Percentiles rank a stretch among this genome's conserved stretches.
Evolutionary conservation across 2,329 filamentous ascomycete genomes (phyloP).

Genomic region (Arthrobotrys pseudoclavata): DNA sequence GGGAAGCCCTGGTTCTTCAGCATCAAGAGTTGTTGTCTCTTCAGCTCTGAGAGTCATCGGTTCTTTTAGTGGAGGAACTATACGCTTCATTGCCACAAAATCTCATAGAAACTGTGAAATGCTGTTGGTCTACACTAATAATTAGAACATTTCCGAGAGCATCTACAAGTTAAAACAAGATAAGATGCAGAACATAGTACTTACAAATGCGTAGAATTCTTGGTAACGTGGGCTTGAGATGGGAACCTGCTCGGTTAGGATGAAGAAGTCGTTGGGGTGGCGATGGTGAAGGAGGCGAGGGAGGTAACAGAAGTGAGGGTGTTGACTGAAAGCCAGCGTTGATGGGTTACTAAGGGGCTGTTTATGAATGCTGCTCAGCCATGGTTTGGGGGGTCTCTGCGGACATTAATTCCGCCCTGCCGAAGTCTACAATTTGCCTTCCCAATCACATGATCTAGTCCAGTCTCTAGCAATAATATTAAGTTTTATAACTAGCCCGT

Average conservation of each 20-base stretch:
- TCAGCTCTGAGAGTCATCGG: too few relatives aligned
- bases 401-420: neutral
- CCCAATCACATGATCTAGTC: constrained; percentile 13
- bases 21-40: too few relatives aligned
- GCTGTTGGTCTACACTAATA: neutral
- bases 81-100: too few relatives aligned
- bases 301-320: neutral
- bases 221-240: neutral
- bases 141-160: neutral
- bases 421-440: constrained; percentile 8
- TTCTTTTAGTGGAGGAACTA: too few relatives aligned
- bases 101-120: neutral
- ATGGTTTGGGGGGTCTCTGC: neutral
- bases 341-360: constrained; percentile 10
- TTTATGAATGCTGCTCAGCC: neutral
- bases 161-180: too few relatives aligned
- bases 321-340: neutral
- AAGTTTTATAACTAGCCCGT: too few relatives aligned
- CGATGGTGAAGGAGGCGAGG: neutral
- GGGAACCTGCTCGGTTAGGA: neutral
- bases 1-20: too few relatives aligned
- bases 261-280: neutral
- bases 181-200: too few relatives aligned
- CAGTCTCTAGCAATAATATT: too few relatives aligned
- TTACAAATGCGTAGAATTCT: neutral